Evolutionary conservation across 2,329 filamentous ascomycete species (phyloP).

Genomic region (Hymenoscyphus occultus): DNA sequence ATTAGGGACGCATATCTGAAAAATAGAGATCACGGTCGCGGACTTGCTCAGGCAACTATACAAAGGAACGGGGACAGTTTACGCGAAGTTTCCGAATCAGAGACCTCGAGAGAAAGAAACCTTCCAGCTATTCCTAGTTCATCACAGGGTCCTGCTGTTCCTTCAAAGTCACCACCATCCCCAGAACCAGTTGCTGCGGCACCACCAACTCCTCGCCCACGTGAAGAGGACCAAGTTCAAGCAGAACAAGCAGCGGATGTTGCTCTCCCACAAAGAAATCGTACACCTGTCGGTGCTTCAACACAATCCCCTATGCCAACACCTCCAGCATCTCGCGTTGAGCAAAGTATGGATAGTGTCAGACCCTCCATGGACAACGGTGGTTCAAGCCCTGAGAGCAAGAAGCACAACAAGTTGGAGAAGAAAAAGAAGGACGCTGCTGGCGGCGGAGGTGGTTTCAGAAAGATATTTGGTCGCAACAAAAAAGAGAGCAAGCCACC

Average conservation of each 20-base stretch:
- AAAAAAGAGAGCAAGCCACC: conserved; percentile 58
- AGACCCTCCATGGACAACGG: conserved; percentile 29
- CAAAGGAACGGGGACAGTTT: conserved; percentile 30
- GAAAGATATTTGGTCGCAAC: conserved; percentile 63
- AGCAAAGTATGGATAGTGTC: conserved; percentile 24
- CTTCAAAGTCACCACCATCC: conserved; percentile 39
- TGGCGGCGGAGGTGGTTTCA: conserved; percentile 48
- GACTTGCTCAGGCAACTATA: conserved; percentile 48
- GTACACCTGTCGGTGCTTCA: conserved; percentile 21
- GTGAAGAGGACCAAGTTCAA: conserved; percentile 21
- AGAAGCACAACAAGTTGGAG: conserved; percentile 53
- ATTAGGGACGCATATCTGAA: conserved; percentile 84
- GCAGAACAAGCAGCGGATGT: conserved; percentile 39
- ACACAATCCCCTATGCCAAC: conserved; percentile 10
- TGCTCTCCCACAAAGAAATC: conserved; percentile 25
- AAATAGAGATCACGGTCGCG: conserved; percentile 69
- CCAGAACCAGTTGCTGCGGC: conserved; percentile 23
- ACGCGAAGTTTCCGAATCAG: conserved; percentile 20
- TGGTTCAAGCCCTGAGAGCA: conserved; percentile 44
- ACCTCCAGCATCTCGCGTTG: conserved; percentile 14
- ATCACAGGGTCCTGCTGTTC: conserved; percentile 39
- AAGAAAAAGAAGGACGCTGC: conserved; percentile 41
- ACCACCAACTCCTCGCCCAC: conserved; percentile 25
- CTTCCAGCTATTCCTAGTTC: conserved; percentile 26
- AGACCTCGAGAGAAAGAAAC: conserved; percentile 26